Evolutionary conservation across 495 filamentous ascomycete genomes (phyloP), one percentile per base, ranked within the genome.

Genomic region (Penicillium odoratum): DNA sequence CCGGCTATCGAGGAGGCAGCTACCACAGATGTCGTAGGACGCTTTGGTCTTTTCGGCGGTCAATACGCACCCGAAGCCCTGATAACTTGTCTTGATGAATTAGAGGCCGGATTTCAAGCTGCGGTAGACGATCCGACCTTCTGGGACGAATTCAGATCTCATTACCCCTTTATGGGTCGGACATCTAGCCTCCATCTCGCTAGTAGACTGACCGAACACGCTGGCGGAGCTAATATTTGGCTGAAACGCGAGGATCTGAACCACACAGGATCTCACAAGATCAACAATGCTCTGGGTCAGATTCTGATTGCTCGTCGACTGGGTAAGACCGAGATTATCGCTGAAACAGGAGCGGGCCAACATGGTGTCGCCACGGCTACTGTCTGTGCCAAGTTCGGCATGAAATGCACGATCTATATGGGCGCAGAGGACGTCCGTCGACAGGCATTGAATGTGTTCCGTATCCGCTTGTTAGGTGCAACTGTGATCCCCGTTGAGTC

Each of bases 381-480:
- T 0, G 91, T 95, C n/a, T 96, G 92, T 59, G 93, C 93, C 57
- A 94, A 94, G 70, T 97, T 98, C 64, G 91, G 90, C 66, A 89
- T 98, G 90, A 88, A 93, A 66, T 98, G 93, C 69, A 93, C 90
- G 25, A 86, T 98, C 43, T 97, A 90, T 76, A 98, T 98, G 93
- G 93, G 93, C 57, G 91, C 90, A 16, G 92, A 97, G 70, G 93
- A 98, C 71, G 92, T 98, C 33, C 83, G 91, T 16, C 85, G 93
- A 53, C 93, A 98, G 71, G 93, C 92, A 1, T 81, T 97, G 54
- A 98, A 98, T 73, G 93, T 97, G 45, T 96, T 96, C 82, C 85
- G 93, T 38, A 97, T 97, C 81, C 91, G 92, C 74, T 82, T 97
- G n/a, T 88, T 97, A 7, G 93, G 93, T 16, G 93, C 93, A 46